A percentile compares a stretch with the other conserved stretches of the same genome.
Conservation (phyloP, 257 asterid species). For the Solanum clarkiae region DNA sequence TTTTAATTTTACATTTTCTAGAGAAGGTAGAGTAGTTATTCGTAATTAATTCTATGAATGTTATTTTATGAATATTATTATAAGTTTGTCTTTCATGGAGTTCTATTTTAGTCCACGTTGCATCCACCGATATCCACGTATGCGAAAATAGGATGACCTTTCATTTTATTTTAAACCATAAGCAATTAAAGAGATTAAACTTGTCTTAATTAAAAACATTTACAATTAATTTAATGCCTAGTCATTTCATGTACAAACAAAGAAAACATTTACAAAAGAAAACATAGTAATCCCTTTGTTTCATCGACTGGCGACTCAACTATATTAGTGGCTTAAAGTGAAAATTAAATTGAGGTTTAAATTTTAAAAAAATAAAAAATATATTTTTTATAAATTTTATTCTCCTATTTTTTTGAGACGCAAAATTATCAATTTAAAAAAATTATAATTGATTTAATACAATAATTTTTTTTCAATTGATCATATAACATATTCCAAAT, state of each 20-base stretch:
- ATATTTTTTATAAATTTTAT: too few relatives aligned
- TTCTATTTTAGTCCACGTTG: background rate
- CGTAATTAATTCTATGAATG: background rate
- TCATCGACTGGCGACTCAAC: too few relatives aligned
- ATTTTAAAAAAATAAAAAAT: too few relatives aligned
- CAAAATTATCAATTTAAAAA: too few relatives aligned
- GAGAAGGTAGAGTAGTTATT: background rate
- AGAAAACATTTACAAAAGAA: background rate
- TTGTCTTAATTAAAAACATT: background rate
- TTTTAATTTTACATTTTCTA: background rate
- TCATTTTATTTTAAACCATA: background rate
- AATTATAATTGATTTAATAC: too few relatives aligned
- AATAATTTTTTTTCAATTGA: too few relatives aligned
- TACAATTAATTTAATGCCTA: background rate
- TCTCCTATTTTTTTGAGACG: too few relatives aligned
- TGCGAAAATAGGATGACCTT: background rate
- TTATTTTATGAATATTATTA: background rate
- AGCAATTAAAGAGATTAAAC: background rate
- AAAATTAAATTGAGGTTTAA: too few relatives aligned
- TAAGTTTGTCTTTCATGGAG: background rate
- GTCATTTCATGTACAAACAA: background rate
- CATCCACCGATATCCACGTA: background rate
- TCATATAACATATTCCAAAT: too few relatives aligned
- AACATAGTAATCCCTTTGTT: too few relatives aligned
- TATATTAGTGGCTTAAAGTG: too few relatives aligned